A percentile compares a stretch with the other conserved stretches of the same genome.
Conservation (phyloP, 805 yeast genomes). For the Candida insectorum region DNA sequence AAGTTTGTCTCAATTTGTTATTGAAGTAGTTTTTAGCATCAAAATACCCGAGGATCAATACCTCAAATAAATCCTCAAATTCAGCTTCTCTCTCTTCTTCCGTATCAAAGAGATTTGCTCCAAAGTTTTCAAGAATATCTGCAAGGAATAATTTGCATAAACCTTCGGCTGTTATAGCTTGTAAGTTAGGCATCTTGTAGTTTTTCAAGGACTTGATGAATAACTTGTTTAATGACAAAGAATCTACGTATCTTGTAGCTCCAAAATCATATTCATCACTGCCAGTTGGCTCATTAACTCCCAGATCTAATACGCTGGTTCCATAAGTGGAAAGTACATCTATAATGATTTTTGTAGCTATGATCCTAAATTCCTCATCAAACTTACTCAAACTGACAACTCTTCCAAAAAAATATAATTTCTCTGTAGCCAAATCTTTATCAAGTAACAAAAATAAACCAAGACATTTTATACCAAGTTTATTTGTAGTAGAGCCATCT, state of each 20-base stretch:
- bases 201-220: conserved; percentile 64
- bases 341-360: conserved; percentile 66
- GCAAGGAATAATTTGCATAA: conserved; percentile 78
- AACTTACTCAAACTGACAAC: conserved; percentile 56
- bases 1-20: conserved; percentile 68
- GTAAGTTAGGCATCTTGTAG: conserved; percentile 58
- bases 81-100: conserved; percentile 15
- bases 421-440: conserved; percentile 54
- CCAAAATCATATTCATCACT: conserved; percentile 29
- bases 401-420: conserved; percentile 62
- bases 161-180: conserved; percentile 82
- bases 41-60: conserved; percentile 70
- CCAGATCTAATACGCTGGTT: conserved; percentile 55
- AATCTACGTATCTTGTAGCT: conserved; percentile 43
- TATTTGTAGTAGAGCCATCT: conserved; percentile 54
- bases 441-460: conserved; percentile 80
- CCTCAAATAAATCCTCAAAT: conserved; percentile 51
- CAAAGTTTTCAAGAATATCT: conserved; percentile 68
- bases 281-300: conserved; percentile 37
- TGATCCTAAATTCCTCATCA: conserved; percentile 56
- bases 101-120: conserved; percentile 18
- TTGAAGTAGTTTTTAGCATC: conserved; percentile 63
- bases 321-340: conserved; percentile 83
- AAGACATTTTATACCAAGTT: conserved; percentile 67
- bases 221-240: conserved; percentile 62